phyloP scores from a whole-genome alignment of 495 filamentous ascomycete species.

The Tuber umbilicatum region DNA sequence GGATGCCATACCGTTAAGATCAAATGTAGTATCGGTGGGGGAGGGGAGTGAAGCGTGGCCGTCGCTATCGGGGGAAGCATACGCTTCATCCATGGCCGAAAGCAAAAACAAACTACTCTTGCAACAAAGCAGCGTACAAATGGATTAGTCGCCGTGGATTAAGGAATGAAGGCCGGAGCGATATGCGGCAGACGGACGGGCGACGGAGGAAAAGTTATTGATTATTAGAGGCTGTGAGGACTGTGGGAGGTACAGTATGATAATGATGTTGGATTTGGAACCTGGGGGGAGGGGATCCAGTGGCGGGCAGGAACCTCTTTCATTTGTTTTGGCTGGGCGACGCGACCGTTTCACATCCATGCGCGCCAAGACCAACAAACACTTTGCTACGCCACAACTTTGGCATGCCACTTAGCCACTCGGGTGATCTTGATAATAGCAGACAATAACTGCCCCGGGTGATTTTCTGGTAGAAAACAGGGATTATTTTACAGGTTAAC shows the following conservation, averaged over 20 bases:
- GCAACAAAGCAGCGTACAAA: not conserved
- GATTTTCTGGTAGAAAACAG: no score
- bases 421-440: not conserved
- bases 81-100: slow-evolving; percentile 36
- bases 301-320: not conserved
- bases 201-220: not conserved
- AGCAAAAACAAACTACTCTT: slow-evolving; percentile 11
- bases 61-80: slow-evolving; percentile 41
- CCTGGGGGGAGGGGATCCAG: not conserved
- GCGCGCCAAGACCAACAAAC: not conserved
- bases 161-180: not conserved
- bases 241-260: not conserved
- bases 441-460: no score
- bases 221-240: not conserved
- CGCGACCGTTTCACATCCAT: not conserved
- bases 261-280: not conserved
- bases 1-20: slow-evolving; percentile 28
- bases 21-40: slow-evolving; percentile 39
- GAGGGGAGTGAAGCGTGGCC: slow-evolving; percentile 40
- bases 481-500: no score
- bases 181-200: not conserved
- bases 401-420: not conserved
- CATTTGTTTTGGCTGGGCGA: slow-evolving; percentile 4
- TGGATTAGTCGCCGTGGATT: not conserved
- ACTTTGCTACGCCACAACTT: not conserved